phyloP scores from a whole-genome alignment of 495 filamentous ascomycete species.

The Geoglossum glabrum region DNA sequence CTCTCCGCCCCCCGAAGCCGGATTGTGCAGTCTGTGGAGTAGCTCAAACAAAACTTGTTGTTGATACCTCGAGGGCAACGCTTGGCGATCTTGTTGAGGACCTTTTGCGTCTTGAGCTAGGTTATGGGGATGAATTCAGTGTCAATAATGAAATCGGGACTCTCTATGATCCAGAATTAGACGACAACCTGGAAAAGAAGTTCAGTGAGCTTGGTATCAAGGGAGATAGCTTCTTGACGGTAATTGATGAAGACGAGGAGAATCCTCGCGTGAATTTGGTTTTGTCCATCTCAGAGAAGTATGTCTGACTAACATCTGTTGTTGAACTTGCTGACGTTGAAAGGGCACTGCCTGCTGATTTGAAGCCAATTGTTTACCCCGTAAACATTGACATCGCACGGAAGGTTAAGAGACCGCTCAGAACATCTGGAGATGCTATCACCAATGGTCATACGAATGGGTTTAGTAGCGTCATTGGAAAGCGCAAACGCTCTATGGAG shows the following conservation, averaged over 20 bases:
- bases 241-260: constrained; percentile 72
- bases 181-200: constrained; percentile 65
- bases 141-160: constrained; percentile 50
- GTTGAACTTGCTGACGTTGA: constrained; percentile 7
- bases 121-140: constrained; percentile 68
- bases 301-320: constrained; percentile 1
- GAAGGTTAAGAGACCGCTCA: constrained; percentile 21
- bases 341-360: constrained; percentile 18
- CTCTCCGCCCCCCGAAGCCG: constrained; percentile 54
- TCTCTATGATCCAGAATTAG: constrained; percentile 74
- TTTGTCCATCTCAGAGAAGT: constrained; percentile 33
- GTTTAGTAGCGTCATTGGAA: background rate
- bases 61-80: constrained; percentile 57
- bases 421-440: background rate
- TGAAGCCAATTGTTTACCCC: constrained; percentile 25
- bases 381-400: constrained; percentile 28
- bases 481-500: constrained; percentile 26
- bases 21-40: constrained; percentile 68
- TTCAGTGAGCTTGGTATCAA: constrained; percentile 58
- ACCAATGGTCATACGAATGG: constrained; percentile 2
- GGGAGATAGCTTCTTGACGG: constrained; percentile 56
- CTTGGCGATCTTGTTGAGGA: constrained; percentile 64
- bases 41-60: constrained; percentile 38
- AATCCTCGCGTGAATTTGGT: constrained; percentile 65
- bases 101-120: constrained; percentile 44